Evolutionary conservation across 306 rosid species (phyloP).

Genomic region (Castanea crenata): DNA sequence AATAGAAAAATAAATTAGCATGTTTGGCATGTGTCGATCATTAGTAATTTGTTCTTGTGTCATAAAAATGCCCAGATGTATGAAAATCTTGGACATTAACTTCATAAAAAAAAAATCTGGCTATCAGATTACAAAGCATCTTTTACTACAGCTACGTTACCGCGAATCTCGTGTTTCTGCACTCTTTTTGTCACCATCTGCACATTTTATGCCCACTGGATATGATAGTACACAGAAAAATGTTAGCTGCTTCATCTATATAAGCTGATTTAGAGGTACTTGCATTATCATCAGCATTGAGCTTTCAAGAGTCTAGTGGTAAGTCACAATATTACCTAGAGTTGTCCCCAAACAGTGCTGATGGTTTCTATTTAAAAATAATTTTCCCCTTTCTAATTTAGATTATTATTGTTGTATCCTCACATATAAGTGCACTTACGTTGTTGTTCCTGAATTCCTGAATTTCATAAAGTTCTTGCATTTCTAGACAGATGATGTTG

Average conservation of each 20-base stretch:
- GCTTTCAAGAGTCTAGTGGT: constrained; percentile 5
- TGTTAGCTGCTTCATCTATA: constrained; percentile 14
- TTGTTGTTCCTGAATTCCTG: not conserved
- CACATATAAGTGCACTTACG: not conserved
- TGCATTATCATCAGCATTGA: not conserved
- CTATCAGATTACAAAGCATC: constrained; percentile 7
- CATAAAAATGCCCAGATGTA: constrained; percentile 5
- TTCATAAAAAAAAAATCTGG: not conserved
- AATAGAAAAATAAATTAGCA: not conserved
- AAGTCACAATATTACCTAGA: not conserved
- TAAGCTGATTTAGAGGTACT: constrained; percentile 3
- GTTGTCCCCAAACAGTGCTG: not conserved
- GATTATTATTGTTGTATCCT: not conserved
- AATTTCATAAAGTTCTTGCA: not conserved
- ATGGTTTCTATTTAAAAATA: not conserved
- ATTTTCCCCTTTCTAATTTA: not conserved
- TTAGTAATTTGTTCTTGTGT: not conserved
- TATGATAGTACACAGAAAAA: not conserved
- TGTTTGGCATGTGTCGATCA: not conserved
- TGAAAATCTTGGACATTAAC: not conserved
- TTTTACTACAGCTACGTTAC: not conserved
- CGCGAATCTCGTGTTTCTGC: not conserved
- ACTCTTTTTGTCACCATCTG: not conserved
- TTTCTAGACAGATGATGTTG: too few species aligned
- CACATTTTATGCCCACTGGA: constrained; percentile 3